Base-by-base conservation (phyloP, 257 asterid genomes). In the Jacaranda copaia region DNA sequence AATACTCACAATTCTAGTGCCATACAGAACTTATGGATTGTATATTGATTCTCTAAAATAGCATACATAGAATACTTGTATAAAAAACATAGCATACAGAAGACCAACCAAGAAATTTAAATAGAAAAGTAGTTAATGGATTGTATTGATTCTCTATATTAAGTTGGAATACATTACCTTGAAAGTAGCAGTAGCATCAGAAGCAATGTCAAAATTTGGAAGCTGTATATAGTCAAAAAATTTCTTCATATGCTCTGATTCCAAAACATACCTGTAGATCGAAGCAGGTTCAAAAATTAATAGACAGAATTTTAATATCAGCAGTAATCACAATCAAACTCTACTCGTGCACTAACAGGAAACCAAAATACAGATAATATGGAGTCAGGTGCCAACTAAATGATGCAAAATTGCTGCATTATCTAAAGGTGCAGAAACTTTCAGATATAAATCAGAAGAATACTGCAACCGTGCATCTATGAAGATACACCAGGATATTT, bases 141-240 rank as follows among this genome's bases (percentile, higher is more conserved):
- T 58, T 16, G 14, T 7, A 18, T 2, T 53, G 32, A 55, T 39
- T 61, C 52, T 36, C 60, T 42, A 65, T 15, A 45, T 51, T 43
- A 65, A 48, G 55, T 46, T 46, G n/a, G 60, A 39, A 73, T 46
- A 59, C 75, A 60, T 49, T 70, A 88, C 92, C 91, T 84, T 87
- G 84, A 90, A 90, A 43, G 91, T 88, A 40, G 87, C 87, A 48
- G 87, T 85, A 70, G 93, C 91, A 84, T 88, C 93, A 36, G 90
- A 89, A 63, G 93, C 86, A 63, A 90, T 77, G 77, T 87, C 91
- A 64, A 78, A 85, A 78, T 80, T 74, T 52, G 88, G 85, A 36
- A 88, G 84, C 72, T 84, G 90, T 71, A 90, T 83, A 69, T 80
- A 87, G 69, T 80, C 82, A 72, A 88, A 90, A 69, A 87, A 87